Base-by-base conservation (phyloP, 1,284 basidiomycete genomes). In the Vanrija sp. region DNA sequence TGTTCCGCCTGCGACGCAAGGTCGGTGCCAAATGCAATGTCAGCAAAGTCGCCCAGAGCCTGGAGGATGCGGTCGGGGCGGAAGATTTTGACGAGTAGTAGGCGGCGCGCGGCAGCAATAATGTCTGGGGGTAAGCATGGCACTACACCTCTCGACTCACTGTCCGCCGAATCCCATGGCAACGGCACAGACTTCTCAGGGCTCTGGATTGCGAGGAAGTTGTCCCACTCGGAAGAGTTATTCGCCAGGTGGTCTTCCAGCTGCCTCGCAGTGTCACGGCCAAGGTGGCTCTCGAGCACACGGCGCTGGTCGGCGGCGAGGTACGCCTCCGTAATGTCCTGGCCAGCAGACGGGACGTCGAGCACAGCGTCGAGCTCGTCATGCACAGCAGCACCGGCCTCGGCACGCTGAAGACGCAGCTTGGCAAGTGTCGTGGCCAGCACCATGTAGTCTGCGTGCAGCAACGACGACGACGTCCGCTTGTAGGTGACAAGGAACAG, bases 391-490 rank as follows among this genome's bases (percentile, higher is more conserved):
- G 88, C 86, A 64, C 89, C 88, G 7, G 84, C 72, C 6, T 86
- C 86, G 48, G 65, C 61, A 7, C 66, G 65, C 16, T 89, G 85
- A 16, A 94, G 75, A 73, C 94, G 93, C 63, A 97, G 86, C 72
- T 95, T 93, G 0, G 91, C 89, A 18, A 99, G 82, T 19, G 93
- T 83, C 19, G 95, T 86, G 0, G 91, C 92, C 25, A 98, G 83
- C 80, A 96, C 88, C 56, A 96, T 82, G 63, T 95, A 88, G 69
- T 99, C 96, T 18, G 86, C 83, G 73, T 98, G 90, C 23, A 98
- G 82, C 28, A 99, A 79, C 1, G 94, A 89, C 38, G 94, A 85
- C 18, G 93, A 91, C 0, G 95, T 94, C 48, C 96, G 83, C 73
- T 85, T 86, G 79, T 89, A 98, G 19, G 93, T 86, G 38, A 90